phyloP scores from a whole-genome alignment of 2,329 filamentous ascomycete species.

The Talaromyces sp. region DNA sequence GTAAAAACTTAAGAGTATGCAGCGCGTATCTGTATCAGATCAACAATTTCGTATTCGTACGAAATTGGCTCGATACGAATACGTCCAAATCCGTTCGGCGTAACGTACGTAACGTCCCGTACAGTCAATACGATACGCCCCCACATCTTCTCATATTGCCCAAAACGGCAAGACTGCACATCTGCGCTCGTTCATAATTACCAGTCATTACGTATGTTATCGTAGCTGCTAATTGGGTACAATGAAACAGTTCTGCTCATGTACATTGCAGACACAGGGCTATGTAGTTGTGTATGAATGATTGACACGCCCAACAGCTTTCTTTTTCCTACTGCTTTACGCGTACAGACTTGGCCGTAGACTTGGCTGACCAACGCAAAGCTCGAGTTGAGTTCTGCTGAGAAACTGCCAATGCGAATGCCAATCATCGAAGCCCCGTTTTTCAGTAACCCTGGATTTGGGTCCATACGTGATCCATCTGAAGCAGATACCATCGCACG shows the following conservation, averaged over 20 bases:
- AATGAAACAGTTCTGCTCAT: not conserved
- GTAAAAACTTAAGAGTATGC: not conserved
- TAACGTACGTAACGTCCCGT: not conserved
- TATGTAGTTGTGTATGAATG: not conserved
- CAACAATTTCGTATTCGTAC: not conserved
- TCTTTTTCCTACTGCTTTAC: not conserved
- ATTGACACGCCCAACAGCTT: not conserved
- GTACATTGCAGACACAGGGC: not conserved
- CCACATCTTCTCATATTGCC: not conserved
- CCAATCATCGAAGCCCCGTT: conserved; percentile 4
- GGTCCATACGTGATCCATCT: conserved; percentile 7
- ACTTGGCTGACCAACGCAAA: not conserved
- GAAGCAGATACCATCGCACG: conserved; percentile 4
- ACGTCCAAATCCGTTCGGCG: not conserved
- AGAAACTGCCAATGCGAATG: not conserved
- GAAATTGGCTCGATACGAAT: not conserved
- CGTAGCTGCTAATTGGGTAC: not conserved
- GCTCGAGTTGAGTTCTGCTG: not conserved
- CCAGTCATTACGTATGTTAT: conserved; percentile 2
- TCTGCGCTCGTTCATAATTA: not conserved
- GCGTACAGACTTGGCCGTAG: not conserved
- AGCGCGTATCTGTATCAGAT: conserved; percentile 6
- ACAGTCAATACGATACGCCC: not conserved
- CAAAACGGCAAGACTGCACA: not conserved
- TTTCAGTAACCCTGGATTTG: not conserved